Percentiles rank a stretch among this genome's conserved stretches.
These are phyloP conservation scores for Fusarium azukiicola DNA, from an alignment of 2,329 filamentous ascomycete genomes.

Conservation along the genomic window DNA sequence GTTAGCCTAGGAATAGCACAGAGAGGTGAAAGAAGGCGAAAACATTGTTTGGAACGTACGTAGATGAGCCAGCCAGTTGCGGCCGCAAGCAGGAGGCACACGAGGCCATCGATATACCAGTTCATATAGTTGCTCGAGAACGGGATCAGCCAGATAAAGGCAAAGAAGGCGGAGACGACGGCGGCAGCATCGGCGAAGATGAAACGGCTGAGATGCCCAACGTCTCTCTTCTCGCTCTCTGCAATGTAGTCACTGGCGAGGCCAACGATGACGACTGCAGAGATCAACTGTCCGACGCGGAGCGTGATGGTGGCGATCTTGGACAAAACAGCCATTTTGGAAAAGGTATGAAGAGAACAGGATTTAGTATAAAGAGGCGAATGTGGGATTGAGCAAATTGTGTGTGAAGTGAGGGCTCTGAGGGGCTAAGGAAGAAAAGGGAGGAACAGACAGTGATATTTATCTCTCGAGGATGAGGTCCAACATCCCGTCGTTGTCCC, in stretches of 20 bases:
- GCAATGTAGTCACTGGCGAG: slow-evolving; percentile 20
- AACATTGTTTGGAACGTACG: slow-evolving; percentile 1
- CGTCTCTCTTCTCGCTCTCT: not conserved
- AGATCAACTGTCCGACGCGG: slow-evolving; percentile 13
- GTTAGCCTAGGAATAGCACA: not conserved
- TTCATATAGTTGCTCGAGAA: slow-evolving; percentile 31
- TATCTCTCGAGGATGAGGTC: too few relatives aligned
- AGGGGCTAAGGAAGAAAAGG: too few relatives aligned
- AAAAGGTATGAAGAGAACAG: not conserved
- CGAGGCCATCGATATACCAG: slow-evolving; percentile 14
- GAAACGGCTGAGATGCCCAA: slow-evolving; percentile 18
- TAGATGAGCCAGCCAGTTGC: slow-evolving; percentile 18
- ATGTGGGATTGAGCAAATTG: not conserved
- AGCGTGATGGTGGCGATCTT: slow-evolving; percentile 21
- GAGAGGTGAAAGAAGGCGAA: not conserved
- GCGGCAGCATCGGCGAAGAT: slow-evolving; percentile 17
- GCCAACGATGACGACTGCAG: slow-evolving; percentile 18
- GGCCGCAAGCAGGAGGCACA: not conserved
- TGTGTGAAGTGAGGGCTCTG: not conserved
- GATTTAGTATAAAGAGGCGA: not conserved
- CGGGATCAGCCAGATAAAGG: slow-evolving; percentile 23
- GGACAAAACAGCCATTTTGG: slow-evolving; percentile 10
- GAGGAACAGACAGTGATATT: too few relatives aligned
- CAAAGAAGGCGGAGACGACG: slow-evolving; percentile 18
- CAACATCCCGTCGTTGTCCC: too few relatives aligned